These are phyloP conservation scores for Kodamaea ohmeri DNA, from an alignment of 1,139 yeast genomes.

Conservation along the genomic window DNA sequence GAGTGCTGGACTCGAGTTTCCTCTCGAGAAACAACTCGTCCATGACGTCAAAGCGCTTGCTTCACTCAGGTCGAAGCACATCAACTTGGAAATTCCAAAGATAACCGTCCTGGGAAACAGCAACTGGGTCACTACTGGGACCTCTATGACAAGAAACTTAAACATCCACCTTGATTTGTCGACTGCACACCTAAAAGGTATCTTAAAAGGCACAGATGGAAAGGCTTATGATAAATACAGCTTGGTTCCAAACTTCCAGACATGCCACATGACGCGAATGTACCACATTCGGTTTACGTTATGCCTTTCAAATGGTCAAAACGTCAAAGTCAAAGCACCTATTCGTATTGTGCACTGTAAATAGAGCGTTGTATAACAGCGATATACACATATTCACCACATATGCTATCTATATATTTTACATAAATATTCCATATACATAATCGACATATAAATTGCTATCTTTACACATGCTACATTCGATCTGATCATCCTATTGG, in stretches of 20 bases:
- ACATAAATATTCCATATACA: neutral
- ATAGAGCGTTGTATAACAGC: no score
- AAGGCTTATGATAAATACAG: conserved; percentile 17
- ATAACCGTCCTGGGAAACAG: conserved; percentile 10
- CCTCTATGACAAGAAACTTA: neutral
- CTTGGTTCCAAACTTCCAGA: conserved; percentile 26
- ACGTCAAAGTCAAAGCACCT: conserved; percentile 20
- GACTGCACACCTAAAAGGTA: conserved; percentile 3
- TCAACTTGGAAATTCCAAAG: conserved; percentile 17
- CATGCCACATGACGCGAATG: conserved; percentile 22
- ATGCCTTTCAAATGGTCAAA: conserved; percentile 20
- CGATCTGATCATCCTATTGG: no score
- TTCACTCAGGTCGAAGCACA: conserved; percentile 25
- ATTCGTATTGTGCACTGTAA: conserved; percentile 15
- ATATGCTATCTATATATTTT: no score
- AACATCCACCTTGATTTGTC: conserved; percentile 4
- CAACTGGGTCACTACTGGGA: neutral
- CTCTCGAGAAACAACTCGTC: conserved; percentile 28
- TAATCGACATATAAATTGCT: no score
- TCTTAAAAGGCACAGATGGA: conserved; percentile 1
- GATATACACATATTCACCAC: neutral
- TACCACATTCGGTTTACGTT: conserved; percentile 21
- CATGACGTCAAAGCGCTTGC: conserved; percentile 34
- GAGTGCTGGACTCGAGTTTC: neutral
- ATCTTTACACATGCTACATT: no score